A percentile compares a stretch with the other conserved stretches of the same genome.
phyloP scores from a whole-genome alignment of 306 rosid species.

The Luffa aegyptiaca region DNA sequence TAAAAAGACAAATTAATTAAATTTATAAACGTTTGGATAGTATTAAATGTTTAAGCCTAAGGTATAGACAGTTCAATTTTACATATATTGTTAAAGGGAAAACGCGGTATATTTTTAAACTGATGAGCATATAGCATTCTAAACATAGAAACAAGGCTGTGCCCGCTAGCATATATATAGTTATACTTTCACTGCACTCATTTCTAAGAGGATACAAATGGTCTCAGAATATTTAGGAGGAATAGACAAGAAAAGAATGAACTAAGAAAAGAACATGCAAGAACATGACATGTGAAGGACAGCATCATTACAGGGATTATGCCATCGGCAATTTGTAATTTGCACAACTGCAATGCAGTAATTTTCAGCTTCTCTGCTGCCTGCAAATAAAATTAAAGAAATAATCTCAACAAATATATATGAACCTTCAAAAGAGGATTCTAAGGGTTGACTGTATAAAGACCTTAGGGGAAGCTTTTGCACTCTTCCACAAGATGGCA shows the following conservation, averaged over 20 bases:
- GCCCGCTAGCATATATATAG: background rate
- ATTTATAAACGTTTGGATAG: background rate
- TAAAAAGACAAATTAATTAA: background rate
- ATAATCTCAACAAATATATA: background rate
- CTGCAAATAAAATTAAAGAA: conserved; percentile 24
- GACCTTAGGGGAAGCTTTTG: conserved; percentile 91
- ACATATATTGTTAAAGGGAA: background rate
- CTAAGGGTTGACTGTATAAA: background rate
- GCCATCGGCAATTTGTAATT: conserved; percentile 67
- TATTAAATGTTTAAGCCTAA: background rate
- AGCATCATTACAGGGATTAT: conserved; percentile 63
- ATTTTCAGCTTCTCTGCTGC: conserved; percentile 83
- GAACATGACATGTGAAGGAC: conserved; percentile 8
- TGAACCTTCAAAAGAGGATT: conserved; percentile 6
- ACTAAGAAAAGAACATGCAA: conserved; percentile 4
- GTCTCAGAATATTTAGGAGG: background rate
- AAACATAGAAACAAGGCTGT: background rate
- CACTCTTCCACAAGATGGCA: conserved; percentile 87
- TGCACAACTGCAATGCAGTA: conserved; percentile 58
- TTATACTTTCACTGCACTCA: background rate
- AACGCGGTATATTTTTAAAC: background rate
- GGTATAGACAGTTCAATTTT: background rate
- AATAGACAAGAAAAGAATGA: background rate
- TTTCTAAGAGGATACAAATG: background rate
- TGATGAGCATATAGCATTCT: background rate